These are phyloP conservation scores for Oryza rufipogon DNA, from an alignment of 176 grass and related monocot species.

Conservation along the genomic window DNA sequence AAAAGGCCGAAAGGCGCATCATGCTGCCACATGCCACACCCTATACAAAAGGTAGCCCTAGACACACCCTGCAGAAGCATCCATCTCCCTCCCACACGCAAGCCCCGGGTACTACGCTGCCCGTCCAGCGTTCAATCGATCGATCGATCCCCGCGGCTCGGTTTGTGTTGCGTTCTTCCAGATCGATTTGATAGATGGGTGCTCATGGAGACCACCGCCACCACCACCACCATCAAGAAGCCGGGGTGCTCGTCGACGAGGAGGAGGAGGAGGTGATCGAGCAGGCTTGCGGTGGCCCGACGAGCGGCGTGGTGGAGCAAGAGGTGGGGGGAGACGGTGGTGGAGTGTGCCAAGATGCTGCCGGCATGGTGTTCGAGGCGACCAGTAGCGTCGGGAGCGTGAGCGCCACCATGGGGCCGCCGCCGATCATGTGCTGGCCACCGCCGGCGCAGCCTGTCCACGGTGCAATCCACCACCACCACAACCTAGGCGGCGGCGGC, in stretches of 20 bases:
- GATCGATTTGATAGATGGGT: slow-evolving; percentile 51
- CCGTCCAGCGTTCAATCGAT: not conserved
- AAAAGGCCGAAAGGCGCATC: slow-evolving; percentile 81
- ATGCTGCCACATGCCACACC: slow-evolving; percentile 66
- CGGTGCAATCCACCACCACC: slow-evolving; percentile 32
- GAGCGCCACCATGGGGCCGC: slow-evolving; percentile 55
- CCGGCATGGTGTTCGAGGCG: slow-evolving; percentile 57
- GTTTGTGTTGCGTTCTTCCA: not conserved
- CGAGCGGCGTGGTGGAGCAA: slow-evolving; percentile 52
- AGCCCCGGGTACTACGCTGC: not conserved
- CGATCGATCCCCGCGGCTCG: not conserved
- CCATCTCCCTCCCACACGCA: slow-evolving; percentile 42
- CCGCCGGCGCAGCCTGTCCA: slow-evolving; percentile 23
- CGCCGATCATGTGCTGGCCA: slow-evolving; percentile 49
- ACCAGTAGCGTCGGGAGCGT: slow-evolving; percentile 63
- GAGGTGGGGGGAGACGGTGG: slow-evolving; percentile 3
- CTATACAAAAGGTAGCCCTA: slow-evolving; percentile 72
- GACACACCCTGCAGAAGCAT: slow-evolving; percentile 51
- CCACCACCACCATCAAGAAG: slow-evolving; percentile 40
- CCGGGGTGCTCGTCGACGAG: slow-evolving; percentile 42
- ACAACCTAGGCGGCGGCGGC: slow-evolving; percentile 31
- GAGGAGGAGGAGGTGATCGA: slow-evolving; percentile 48
- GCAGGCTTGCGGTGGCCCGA: slow-evolving; percentile 35
- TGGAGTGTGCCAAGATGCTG: slow-evolving; percentile 11
- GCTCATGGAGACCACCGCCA: slow-evolving; percentile 34